Evolutionary conservation across 371 early-diverging fungal species (phyloP).

Genomic region (Mucor indicus): DNA sequence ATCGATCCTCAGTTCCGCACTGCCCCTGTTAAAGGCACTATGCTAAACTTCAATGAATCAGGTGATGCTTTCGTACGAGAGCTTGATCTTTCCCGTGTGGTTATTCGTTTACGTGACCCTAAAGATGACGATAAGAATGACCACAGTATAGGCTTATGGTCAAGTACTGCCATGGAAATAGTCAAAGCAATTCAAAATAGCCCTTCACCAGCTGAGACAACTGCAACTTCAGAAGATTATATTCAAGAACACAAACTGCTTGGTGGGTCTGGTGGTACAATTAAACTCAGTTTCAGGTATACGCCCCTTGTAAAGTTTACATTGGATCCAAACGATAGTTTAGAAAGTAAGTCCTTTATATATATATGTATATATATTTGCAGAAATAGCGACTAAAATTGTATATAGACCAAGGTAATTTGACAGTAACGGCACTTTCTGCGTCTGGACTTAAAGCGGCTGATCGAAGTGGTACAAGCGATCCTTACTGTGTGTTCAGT

Average conservation of each 20-base stretch:
- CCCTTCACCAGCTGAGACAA: background rate
- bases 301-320: slow-evolving; percentile 23
- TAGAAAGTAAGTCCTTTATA: slow-evolving; percentile 32
- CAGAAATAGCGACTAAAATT: background rate
- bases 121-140: slow-evolving; percentile 16
- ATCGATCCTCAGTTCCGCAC: slow-evolving; percentile 33
- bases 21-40: slow-evolving; percentile 14
- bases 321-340: slow-evolving; percentile 29
- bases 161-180: slow-evolving; percentile 16
- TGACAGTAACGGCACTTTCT: slow-evolving; percentile 24
- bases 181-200: slow-evolving; percentile 7
- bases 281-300: slow-evolving; percentile 23
- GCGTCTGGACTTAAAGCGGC: slow-evolving; percentile 36
- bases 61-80: slow-evolving; percentile 35
- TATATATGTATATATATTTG: background rate
- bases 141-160: slow-evolving; percentile 19
- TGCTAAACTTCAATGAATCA: slow-evolving; percentile 22
- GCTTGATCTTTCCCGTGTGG: slow-evolving; percentile 27
- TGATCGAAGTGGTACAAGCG: slow-evolving; percentile 59
- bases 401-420: slow-evolving; percentile 26
- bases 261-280: slow-evolving; percentile 14
- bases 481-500: slow-evolving; percentile 72
- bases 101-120: slow-evolving; percentile 14
- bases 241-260: slow-evolving; percentile 8
- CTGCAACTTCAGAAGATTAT: slow-evolving; percentile 1